Evolutionary conservation across 805 yeast species (phyloP).

Genomic region (Saccharomycopsis capsularis): DNA sequence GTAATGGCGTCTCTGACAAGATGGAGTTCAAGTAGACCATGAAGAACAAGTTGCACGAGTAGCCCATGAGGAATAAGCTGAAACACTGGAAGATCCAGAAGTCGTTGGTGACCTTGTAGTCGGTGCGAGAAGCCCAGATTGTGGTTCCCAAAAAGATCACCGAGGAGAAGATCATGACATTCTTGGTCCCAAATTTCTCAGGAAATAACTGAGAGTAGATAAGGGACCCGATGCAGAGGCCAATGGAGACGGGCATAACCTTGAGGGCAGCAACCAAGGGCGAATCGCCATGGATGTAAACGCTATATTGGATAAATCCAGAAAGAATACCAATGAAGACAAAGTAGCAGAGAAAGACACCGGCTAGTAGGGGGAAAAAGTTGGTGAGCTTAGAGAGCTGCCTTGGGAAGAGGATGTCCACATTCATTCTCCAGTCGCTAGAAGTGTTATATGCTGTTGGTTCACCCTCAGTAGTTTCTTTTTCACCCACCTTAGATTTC

Average conservation of each 20-base stretch:
- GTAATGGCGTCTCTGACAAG: conserved; percentile 30
- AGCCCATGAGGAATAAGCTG: conserved; percentile 21
- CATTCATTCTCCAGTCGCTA: conserved; percentile 11
- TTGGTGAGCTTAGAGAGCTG: conserved; percentile 8
- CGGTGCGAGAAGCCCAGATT: conserved; percentile 14
- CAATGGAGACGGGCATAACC: conserved; percentile 4
- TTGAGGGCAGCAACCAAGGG: conserved; percentile 9
- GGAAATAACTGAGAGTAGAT: conserved; percentile 23
- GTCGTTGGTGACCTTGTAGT: conserved; percentile 2
- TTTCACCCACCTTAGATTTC: not conserved
- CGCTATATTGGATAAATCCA: conserved; percentile 6
- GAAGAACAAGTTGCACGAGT: conserved; percentile 27
- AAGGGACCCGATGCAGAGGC: conserved; percentile 1
- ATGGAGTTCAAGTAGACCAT: conserved; percentile 31
- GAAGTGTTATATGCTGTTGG: too few relatives aligned
- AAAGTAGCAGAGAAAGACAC: conserved; percentile 5
- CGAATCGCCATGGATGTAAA: conserved; percentile 5
- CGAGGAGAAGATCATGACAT: not conserved
- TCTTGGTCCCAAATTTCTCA: conserved; percentile 1
- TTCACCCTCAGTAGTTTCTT: not conserved
- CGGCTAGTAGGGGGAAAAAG: conserved; percentile 6
- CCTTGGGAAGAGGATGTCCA: conserved; percentile 11
- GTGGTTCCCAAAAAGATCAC: conserved; percentile 16
- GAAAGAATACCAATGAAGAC: conserved; percentile 3
- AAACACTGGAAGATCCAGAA: conserved; percentile 11